Base-by-base conservation (phyloP, 495 filamentous ascomycete genomes). In the Hypoxylon cercidicola region DNA sequence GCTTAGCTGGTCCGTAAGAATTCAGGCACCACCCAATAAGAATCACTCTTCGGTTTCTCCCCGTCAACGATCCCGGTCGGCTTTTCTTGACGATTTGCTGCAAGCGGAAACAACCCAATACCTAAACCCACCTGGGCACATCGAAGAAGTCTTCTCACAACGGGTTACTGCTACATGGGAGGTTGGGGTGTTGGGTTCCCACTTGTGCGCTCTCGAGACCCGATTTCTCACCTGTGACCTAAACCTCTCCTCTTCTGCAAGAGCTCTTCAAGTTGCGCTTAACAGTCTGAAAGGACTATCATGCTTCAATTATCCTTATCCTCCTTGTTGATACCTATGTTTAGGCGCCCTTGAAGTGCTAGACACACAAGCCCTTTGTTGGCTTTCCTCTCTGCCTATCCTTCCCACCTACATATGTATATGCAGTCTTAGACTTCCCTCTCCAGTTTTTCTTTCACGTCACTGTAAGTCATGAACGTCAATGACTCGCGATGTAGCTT, bases 401-500 rank as follows among this genome's bases (percentile, higher is more conserved):
- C 30, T 62, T 62, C 45, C 21, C 13, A 13, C 40, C 13, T 32
- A 16, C 13, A n/a, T 58, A 35, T 9, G 15, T 18, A 44, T 39
- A 67, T 63, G 58, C 41, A 47, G 25, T 60, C 50, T 58, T 62
- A 53, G 45, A 46, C 37, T 64, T 47, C 40, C 52, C 28, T 23
- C 20, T 21, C 13, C 37, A 13, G 18, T 44, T 60, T 67, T 62
- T 47, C 45, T 57, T 71, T 71, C 64, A 48, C 64, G 60, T 70
- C 70, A 64, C 58, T 72, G 70, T 72, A 72, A 72, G 70, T 70
- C 57, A 56, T 55, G 43, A 47, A 21, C 44, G 35, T 57, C 32
- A 60, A 60, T 49, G 48, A 56, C 55, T 62, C 46, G 62, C 25
- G 18, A 23, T 53, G 53, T 67, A 48, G 55, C 49, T 47, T 57